phyloP scores from a whole-genome alignment of 768 basidiomycete genomes.

The Lentinula guzmanii region DNA sequence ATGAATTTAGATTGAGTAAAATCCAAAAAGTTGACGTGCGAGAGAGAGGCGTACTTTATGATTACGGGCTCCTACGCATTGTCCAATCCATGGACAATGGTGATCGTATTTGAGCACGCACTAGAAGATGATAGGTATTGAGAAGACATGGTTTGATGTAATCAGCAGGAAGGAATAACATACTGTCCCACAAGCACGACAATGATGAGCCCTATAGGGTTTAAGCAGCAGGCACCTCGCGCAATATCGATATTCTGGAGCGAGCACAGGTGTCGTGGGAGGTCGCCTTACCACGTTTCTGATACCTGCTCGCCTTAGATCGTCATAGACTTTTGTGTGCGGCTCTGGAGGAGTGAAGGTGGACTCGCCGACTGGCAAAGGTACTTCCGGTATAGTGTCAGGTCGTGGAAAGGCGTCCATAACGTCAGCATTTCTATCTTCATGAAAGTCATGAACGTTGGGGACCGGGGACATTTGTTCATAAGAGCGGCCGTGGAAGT shows the following conservation, averaged over 20 bases:
- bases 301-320: background rate
- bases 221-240: constrained; percentile 57
- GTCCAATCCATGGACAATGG: constrained; percentile 93
- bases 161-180: constrained; percentile 18
- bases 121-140: constrained; percentile 27
- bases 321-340: background rate
- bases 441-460: background rate
- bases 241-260: constrained; percentile 67
- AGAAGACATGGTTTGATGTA: background rate
- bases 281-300: constrained; percentile 6
- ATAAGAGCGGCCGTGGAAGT: constrained; percentile 36
- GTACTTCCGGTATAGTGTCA: background rate
- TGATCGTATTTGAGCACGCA: constrained; percentile 84
- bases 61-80: constrained; percentile 90
- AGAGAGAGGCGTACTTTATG: constrained; percentile 52
- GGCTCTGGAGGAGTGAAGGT: background rate
- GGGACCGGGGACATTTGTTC: constrained; percentile 23
- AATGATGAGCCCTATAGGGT: constrained; percentile 75
- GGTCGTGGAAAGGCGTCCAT: constrained; percentile 12
- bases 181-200: constrained; percentile 76
- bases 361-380: background rate
- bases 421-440: background rate
- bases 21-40: background rate
- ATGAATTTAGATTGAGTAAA: background rate
- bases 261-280: constrained; percentile 35